Evolutionary conservation across 2,329 filamentous ascomycete species (phyloP).

Genomic region (Microsporum canis): DNA sequence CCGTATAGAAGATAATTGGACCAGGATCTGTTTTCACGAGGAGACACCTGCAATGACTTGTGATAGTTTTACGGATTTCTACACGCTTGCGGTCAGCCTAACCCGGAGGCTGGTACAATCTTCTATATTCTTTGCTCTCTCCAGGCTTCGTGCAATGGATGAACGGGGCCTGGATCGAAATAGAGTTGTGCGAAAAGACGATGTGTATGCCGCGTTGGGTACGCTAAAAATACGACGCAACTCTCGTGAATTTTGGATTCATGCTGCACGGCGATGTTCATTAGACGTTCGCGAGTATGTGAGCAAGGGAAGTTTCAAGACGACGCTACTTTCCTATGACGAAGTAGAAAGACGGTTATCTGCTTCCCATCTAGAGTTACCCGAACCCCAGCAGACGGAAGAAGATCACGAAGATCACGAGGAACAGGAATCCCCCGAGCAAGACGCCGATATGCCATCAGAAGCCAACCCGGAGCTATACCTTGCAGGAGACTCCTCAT

Average conservation of each 20-base stretch:
- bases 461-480: neutral
- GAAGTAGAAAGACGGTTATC: constrained; percentile 20
- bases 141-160: constrained; percentile 47
- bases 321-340: constrained; percentile 27
- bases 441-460: neutral
- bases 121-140: constrained; percentile 57
- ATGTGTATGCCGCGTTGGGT: constrained; percentile 45
- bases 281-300: constrained; percentile 39
- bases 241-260: constrained; percentile 41
- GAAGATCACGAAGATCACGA: neutral
- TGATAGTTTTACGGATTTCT: constrained; percentile 65
- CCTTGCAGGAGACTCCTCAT: neutral
- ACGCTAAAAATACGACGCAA: constrained; percentile 42
- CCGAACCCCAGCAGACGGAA: neutral
- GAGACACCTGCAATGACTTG: constrained; percentile 58
- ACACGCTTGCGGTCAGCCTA: constrained; percentile 54
- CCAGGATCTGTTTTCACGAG: constrained; percentile 40
- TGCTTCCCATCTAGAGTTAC: neutral
- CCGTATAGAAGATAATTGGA: constrained; percentile 57
- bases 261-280: constrained; percentile 41
- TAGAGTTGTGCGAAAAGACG: constrained; percentile 33
- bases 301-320: constrained; percentile 23
- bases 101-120: constrained; percentile 61
- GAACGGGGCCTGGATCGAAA: constrained; percentile 21
- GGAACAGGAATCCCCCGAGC: neutral